A percentile compares a stretch with the other conserved stretches of the same genome.
phyloP scores from a whole-genome alignment of 805 yeast species.

The Ogataea philodendri region DNA sequence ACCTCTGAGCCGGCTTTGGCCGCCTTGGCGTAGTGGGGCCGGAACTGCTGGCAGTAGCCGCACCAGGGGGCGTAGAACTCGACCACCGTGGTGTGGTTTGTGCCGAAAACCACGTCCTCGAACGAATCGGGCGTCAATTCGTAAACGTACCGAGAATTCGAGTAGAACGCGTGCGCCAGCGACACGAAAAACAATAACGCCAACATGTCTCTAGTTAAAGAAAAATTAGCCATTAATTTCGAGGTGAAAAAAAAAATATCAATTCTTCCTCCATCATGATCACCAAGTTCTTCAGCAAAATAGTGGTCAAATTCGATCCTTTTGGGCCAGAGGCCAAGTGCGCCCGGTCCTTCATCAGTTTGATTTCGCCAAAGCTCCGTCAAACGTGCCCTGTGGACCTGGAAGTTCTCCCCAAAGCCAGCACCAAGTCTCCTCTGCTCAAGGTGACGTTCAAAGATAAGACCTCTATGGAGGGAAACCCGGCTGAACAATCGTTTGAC shows the following conservation, averaged over 20 bases:
- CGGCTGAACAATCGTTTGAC: constrained; percentile 48
- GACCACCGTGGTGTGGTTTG: constrained; percentile 79
- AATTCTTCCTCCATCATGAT: constrained; percentile 51
- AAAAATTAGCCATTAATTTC: constrained; percentile 6
- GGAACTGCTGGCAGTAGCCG: constrained; percentile 81
- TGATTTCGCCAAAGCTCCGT: constrained; percentile 75
- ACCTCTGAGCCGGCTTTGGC: constrained; percentile 57
- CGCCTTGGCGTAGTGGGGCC: constrained; percentile 60
- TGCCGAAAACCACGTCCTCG: constrained; percentile 58
- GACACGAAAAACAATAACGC: constrained; percentile 5
- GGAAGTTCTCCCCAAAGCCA: constrained; percentile 51
- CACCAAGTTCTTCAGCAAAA: constrained; percentile 82
- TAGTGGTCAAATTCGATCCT: constrained; percentile 77
- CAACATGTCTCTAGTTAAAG: constrained; percentile 3
- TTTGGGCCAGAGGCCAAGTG: constrained; percentile 69
- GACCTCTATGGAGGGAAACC: constrained; percentile 64
- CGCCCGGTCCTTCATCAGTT: constrained; percentile 74
- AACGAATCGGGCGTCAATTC: constrained; percentile 44
- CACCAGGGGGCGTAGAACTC: constrained; percentile 99
- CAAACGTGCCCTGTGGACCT: constrained; percentile 59
- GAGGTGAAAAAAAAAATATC: constrained; percentile 5
- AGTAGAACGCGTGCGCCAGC: constrained; percentile 21
- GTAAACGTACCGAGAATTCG: constrained; percentile 24
- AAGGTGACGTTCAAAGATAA: constrained; percentile 83
- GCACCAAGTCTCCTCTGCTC: constrained; percentile 56